These are phyloP conservation scores for Pseudocercospora fuligena DNA, from an alignment of 2,329 filamentous ascomycete genomes.

Conservation along the genomic window DNA sequence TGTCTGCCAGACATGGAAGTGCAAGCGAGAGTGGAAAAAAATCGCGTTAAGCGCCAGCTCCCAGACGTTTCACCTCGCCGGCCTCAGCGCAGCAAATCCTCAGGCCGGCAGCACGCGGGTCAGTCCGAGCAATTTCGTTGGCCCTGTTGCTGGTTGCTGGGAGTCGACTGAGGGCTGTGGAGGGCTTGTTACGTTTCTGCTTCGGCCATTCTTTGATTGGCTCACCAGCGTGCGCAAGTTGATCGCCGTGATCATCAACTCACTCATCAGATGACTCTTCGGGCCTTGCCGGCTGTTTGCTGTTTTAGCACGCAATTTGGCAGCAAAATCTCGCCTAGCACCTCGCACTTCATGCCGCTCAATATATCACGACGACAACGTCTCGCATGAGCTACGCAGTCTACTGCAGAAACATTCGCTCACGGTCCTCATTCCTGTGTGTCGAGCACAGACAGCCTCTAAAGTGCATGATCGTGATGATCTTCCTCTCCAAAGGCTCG, in stretches of 20 bases:
- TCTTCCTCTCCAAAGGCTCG: not conserved
- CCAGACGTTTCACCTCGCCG: conserved; percentile 1
- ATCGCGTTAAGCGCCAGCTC: conserved; percentile 18
- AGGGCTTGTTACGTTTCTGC: not conserved
- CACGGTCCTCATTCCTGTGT: not conserved
- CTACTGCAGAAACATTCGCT: not conserved
- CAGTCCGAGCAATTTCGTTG: not conserved
- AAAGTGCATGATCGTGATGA: not conserved
- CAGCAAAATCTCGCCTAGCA: not conserved
- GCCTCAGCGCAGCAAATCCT: not conserved
- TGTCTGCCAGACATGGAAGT: not conserved
- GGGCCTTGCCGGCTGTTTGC: not conserved
- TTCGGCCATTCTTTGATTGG: conserved; percentile 3
- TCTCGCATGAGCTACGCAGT: conserved; percentile 4
- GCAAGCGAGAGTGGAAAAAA: conserved; percentile 15
- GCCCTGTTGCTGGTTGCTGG: not conserved
- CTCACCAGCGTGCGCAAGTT: conserved; percentile 7
- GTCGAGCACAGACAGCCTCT: not conserved
- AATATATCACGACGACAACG: not conserved
- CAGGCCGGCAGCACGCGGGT: conserved; percentile 5
- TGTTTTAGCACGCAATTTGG: conserved; percentile 15
- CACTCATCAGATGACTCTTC: conserved; percentile 19
- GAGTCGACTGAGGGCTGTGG: too few relatives aligned
- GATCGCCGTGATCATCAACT: conserved; percentile 4
- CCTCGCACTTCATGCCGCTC: conserved; percentile 11